phyloP scores from a whole-genome alignment of 371 early-diverging fungal genomes.

The Haplosporangium sp. region DNA sequence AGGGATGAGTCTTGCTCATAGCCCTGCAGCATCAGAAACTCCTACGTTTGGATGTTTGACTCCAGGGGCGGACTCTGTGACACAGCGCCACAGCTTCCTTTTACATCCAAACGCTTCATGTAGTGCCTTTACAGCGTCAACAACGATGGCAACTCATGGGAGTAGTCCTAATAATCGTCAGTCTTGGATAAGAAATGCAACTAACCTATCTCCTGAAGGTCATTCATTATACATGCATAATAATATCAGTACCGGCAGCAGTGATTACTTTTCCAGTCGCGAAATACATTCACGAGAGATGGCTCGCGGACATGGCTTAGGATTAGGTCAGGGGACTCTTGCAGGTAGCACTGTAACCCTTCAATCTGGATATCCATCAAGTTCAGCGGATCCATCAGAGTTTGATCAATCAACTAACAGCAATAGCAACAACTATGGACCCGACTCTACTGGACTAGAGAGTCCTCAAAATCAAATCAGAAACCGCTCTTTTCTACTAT shows the following conservation, averaged over 20 bases:
- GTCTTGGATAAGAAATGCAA: neutral
- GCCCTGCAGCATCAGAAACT: neutral
- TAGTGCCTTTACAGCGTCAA: neutral
- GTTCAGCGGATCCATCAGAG: constrained; percentile 28
- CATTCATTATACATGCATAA: constrained; percentile 28
- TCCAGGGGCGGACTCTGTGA: constrained; percentile 3
- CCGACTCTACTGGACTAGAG: constrained; percentile 25
- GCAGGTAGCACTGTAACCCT: constrained; percentile 22
- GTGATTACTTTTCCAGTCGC: constrained; percentile 21
- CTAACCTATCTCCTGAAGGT: constrained; percentile 1
- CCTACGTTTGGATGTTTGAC: constrained; percentile 2
- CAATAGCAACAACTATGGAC: constrained; percentile 9
- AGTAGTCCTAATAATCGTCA: neutral
- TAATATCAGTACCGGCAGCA: constrained; percentile 17
- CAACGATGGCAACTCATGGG: neutral
- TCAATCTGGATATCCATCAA: constrained; percentile 21
- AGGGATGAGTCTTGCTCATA: neutral
- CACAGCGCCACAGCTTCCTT: constrained; percentile 23
- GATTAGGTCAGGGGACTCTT: neutral
- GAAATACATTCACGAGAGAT: constrained; percentile 8
- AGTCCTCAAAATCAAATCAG: constrained; percentile 7
- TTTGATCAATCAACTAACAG: constrained; percentile 11
- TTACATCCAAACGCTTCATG: constrained; percentile 5
- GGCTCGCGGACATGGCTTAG: constrained; percentile 2
- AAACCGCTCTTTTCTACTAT: constrained; percentile 22